Percentiles rank a stretch among this genome's conserved stretches.
Conservation (phyloP, 495 filamentous ascomycete species). For the Sordaria brevicollis region DNA sequence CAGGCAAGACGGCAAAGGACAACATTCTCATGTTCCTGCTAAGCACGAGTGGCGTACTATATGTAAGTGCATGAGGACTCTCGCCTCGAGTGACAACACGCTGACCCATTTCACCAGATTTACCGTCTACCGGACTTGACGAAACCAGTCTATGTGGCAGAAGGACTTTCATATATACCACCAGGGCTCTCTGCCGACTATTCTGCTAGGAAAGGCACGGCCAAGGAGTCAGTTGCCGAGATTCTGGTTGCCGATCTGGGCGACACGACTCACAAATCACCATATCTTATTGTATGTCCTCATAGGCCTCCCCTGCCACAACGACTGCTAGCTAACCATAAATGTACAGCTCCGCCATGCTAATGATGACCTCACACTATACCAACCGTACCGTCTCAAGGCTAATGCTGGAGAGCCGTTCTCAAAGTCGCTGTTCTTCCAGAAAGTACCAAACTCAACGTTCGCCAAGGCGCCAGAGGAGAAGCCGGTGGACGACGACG, state of each 20-base stretch:
- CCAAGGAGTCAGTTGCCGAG: constrained; percentile 63
- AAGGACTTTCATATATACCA: constrained; percentile 67
- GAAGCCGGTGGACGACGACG: constrained; percentile 24
- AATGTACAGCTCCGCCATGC: constrained; percentile 55
- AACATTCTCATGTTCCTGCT: constrained; percentile 65
- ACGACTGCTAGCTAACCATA: constrained; percentile 2
- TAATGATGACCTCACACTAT: constrained; percentile 76
- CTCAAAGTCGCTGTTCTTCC: constrained; percentile 51
- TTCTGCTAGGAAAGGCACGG: constrained; percentile 52
- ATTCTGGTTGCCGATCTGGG: constrained; percentile 77
- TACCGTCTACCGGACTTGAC: constrained; percentile 53
- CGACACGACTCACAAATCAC: constrained; percentile 53
- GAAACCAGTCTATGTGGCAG: constrained; percentile 50
- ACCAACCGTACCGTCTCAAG: constrained; percentile 58
- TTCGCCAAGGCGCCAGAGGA: constrained; percentile 43
- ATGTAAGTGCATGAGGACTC: constrained; percentile 41
- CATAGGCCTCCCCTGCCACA: background rate
- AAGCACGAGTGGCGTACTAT: constrained; percentile 56
- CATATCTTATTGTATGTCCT: constrained; percentile 63
- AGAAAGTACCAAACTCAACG: constrained; percentile 58
- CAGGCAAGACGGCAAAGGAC: constrained; percentile 33
- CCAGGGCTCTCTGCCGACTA: constrained; percentile 65
- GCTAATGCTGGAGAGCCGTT: constrained; percentile 19
- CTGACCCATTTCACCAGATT: constrained; percentile 32
- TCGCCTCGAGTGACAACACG: background rate